Percentiles rank a stretch among this genome's conserved stretches.
Conservation (phyloP, 352 stramenopile genomes). For the Globisporangium paddicum region DNA sequence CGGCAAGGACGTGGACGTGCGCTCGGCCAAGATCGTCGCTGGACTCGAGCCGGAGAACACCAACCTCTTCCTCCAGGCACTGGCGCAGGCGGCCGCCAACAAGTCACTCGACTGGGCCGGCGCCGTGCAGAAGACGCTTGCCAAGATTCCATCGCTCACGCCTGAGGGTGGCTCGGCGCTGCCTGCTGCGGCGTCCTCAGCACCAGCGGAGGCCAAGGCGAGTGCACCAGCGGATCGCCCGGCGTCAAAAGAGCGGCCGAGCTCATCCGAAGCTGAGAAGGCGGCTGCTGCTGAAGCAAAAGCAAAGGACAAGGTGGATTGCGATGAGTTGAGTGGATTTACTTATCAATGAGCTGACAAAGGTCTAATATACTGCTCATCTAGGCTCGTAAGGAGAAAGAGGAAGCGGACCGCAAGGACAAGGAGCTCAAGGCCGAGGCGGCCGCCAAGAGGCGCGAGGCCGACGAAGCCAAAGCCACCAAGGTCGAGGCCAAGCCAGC, state of each 20-base stretch:
- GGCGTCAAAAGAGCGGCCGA: slow-evolving; percentile 36
- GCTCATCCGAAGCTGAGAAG: slow-evolving; percentile 29
- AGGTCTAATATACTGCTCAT: not conserved
- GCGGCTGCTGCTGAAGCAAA: slow-evolving; percentile 45
- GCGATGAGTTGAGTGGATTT: not conserved
- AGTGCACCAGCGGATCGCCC: slow-evolving; percentile 20
- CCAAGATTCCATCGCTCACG: slow-evolving; percentile 59
- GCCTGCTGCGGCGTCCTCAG: slow-evolving; percentile 2
- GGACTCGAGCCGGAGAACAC: slow-evolving; percentile 83
- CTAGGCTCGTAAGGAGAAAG: slow-evolving; percentile 29
- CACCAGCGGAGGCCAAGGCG: slow-evolving; percentile 20
- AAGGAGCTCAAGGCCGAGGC: slow-evolving; percentile 26
- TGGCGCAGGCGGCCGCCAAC: slow-evolving; percentile 57
- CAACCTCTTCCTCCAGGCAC: slow-evolving; percentile 70
- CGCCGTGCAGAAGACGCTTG: slow-evolving; percentile 56
- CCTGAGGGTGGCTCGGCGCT: slow-evolving; percentile 33
- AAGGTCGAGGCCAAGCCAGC: slow-evolving; percentile 16
- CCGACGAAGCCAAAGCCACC: slow-evolving; percentile 3
- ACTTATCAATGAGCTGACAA: not conserved
- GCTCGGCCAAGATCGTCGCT: slow-evolving; percentile 82
- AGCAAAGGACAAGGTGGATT: slow-evolving; percentile 16
- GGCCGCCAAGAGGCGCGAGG: slow-evolving; percentile 18
- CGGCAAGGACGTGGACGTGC: slow-evolving; percentile 65
- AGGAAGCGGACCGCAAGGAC: slow-evolving; percentile 24
- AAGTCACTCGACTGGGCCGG: slow-evolving; percentile 58